These are phyloP conservation scores for Suillus occidentalis DNA, from an alignment of 768 basidiomycete species.

Conservation along the genomic window DNA sequence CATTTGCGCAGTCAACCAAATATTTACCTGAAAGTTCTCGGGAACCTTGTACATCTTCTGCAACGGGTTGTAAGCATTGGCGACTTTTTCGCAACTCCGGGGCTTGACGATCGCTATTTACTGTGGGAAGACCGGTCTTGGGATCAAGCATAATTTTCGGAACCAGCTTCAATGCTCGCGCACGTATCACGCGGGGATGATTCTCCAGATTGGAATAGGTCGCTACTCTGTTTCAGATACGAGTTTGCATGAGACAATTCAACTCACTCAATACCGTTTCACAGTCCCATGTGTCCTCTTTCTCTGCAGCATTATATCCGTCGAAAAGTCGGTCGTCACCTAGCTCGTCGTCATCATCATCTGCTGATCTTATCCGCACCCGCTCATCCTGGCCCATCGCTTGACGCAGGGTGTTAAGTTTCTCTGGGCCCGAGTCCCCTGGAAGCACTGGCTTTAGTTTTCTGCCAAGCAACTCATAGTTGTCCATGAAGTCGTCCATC, in stretches of 20 bases:
- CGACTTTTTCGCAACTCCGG: neutral
- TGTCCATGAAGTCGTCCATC: constrained; percentile 91
- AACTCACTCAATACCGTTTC: constrained; percentile 90
- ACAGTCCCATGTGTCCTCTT: constrained; percentile 89
- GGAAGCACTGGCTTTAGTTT: constrained; percentile 77
- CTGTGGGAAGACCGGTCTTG: constrained; percentile 72
- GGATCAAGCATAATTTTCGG: constrained; percentile 73
- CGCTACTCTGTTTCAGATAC: constrained; percentile 46
- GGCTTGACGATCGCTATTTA: constrained; percentile 30
- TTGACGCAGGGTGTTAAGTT: constrained; percentile 76
- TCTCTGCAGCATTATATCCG: constrained; percentile 41
- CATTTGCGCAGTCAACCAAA: neutral
- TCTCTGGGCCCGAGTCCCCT: constrained; percentile 72
- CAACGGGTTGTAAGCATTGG: constrained; percentile 16
- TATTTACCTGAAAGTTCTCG: neutral
- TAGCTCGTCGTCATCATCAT: constrained; percentile 46
- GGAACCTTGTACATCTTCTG: constrained; percentile 31
- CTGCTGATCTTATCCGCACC: constrained; percentile 43
- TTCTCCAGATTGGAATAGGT: constrained; percentile 98
- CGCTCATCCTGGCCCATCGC: constrained; percentile 73
- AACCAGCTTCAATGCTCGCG: constrained; percentile 51
- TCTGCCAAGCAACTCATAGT: constrained; percentile 88
- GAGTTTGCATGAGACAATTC: neutral
- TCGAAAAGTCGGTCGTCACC: constrained; percentile 47
- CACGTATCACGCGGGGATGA: constrained; percentile 86